Conservation (phyloP, 2,329 filamentous ascomycete genomes). For the Xylariaceae sp. region DNA sequence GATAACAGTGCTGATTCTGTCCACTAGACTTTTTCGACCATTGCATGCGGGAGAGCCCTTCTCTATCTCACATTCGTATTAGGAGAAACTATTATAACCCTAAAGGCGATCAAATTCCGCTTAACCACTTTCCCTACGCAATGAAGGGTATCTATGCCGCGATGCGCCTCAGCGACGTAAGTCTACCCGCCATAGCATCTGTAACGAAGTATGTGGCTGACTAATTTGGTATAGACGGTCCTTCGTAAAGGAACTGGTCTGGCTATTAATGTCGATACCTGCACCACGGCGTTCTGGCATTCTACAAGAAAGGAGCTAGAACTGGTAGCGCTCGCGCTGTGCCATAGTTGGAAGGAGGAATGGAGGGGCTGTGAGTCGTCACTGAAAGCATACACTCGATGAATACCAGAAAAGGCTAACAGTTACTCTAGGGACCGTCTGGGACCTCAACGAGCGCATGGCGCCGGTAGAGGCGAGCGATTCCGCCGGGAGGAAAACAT, state of each 20-base stretch:
- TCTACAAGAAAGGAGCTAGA: slow-evolving; percentile 39
- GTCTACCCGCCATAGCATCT: background rate
- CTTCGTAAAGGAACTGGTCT: slow-evolving; percentile 59
- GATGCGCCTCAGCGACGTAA: slow-evolving; percentile 71
- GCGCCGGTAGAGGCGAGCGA: slow-evolving; percentile 38
- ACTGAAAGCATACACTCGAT: background rate
- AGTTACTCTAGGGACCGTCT: slow-evolving; percentile 33
- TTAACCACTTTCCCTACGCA: slow-evolving; percentile 72
- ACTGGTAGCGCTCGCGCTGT: slow-evolving; percentile 36
- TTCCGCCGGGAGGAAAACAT: slow-evolving; percentile 27
- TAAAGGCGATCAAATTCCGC: slow-evolving; percentile 48
- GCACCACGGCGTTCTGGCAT: slow-evolving; percentile 87
- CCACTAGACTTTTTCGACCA: slow-evolving; percentile 86
- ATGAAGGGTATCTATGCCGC: slow-evolving; percentile 90
- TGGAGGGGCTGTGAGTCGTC: slow-evolving; percentile 34
- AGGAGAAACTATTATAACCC: slow-evolving; percentile 81
- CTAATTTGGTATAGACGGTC: slow-evolving; percentile 37
- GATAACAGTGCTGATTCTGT: slow-evolving; percentile 7
- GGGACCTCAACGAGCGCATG: slow-evolving; percentile 37
- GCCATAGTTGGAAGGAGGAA: slow-evolving; percentile 29
- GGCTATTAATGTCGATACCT: slow-evolving; percentile 85
- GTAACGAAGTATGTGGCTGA: background rate
- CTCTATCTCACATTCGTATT: slow-evolving; percentile 67
- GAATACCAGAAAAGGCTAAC: slow-evolving; percentile 30
- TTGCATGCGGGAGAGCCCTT: slow-evolving; percentile 78